Percentiles rank a stretch among this genome's conserved stretches.
These are phyloP conservation scores for Colletotrichum abscissum DNA, from an alignment of 2,329 filamentous ascomycete genomes.

Conservation along the genomic window DNA sequence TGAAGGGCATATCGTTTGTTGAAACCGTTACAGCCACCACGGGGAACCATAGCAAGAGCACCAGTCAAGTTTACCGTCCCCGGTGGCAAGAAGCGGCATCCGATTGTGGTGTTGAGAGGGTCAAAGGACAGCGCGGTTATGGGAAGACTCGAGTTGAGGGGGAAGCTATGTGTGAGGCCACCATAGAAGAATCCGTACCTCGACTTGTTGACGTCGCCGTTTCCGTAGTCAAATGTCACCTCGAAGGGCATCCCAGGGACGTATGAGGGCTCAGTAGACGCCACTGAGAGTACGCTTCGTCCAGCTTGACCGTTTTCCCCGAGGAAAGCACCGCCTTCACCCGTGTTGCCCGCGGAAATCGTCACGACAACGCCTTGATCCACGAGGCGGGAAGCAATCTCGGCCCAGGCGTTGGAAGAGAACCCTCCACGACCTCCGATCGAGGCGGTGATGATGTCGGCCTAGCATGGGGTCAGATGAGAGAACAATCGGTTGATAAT, in stretches of 20 bases:
- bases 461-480: neutral
- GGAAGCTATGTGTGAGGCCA: slow-evolving; percentile 15
- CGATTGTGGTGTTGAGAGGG: slow-evolving; percentile 42
- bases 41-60: slow-evolving; percentile 52
- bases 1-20: slow-evolving; percentile 49
- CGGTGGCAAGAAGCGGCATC: slow-evolving; percentile 51
- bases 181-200: slow-evolving; percentile 27
- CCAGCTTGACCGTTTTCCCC: slow-evolving; percentile 52
- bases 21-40: slow-evolving; percentile 23
- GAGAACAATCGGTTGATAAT: rapidly evolving
- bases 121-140: slow-evolving; percentile 41
- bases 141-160: slow-evolving; percentile 31
- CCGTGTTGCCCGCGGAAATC: slow-evolving; percentile 55
- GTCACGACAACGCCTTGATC: slow-evolving; percentile 52
- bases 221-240: slow-evolving; percentile 4
- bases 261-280: slow-evolving; percentile 47
- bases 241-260: slow-evolving; percentile 31
- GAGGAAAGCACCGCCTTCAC: slow-evolving; percentile 52
- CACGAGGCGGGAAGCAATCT: slow-evolving; percentile 52
- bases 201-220: slow-evolving; percentile 3
- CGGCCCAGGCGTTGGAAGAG: slow-evolving; percentile 42
- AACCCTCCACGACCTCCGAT: slow-evolving; percentile 45
- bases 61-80: slow-evolving; percentile 51
- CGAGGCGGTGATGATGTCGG: slow-evolving; percentile 48
- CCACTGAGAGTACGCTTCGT: slow-evolving; percentile 53